Evolutionary conservation across 345 rosid genomes (phyloP), one percentile per base, ranked within the genome.

Genomic region (Physaria fendleri): DNA sequence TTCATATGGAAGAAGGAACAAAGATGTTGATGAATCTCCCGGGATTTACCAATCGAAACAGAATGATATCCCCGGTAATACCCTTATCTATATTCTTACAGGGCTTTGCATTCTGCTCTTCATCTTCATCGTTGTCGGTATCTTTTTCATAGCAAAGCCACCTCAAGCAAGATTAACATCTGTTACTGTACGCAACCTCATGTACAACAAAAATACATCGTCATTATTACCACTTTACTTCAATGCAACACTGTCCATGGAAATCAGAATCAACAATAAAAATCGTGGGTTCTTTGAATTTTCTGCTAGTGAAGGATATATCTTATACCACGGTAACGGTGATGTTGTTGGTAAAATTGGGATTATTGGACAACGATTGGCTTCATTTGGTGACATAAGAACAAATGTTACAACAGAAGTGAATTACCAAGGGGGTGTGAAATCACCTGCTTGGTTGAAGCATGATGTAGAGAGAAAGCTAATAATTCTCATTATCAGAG

Each of bases 131-230:
- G 22, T 5, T 57, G n/a, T 69, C 21, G 68, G 73, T 54, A 54
- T 44, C 51, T 69, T 8, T 22, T 22, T 69, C 50, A 28, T 53
- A 61, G 62, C 68, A 16, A 69, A 69, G 73, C 73, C 68, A 53
- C 38, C 20, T 2, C 5, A n/a, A 49, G 66, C 75, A 56, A 57
- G 56, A 11, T 7, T 71, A 11, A 35, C 39, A 41, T 64, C 66
- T 5, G 55, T 50, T 20, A 37, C n/a, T 21, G 1, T 71, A 41
- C 64, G 14, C 35, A 64, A 59, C 75, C 66, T 64, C 43, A 49
- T 12, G 22, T 58, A 71, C 65, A 65, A 50, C 55, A 65, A 56
- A 3, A 4, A 50, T 50, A 30, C 66, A 30, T n/a, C n/a, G n/a
- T n/a, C 69, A 45, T 59, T 64, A 53, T 54, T 64, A 30, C 43